Conservation (phyloP, 176 grass and related monocot species). For the Neostapfia colusana region DNA sequence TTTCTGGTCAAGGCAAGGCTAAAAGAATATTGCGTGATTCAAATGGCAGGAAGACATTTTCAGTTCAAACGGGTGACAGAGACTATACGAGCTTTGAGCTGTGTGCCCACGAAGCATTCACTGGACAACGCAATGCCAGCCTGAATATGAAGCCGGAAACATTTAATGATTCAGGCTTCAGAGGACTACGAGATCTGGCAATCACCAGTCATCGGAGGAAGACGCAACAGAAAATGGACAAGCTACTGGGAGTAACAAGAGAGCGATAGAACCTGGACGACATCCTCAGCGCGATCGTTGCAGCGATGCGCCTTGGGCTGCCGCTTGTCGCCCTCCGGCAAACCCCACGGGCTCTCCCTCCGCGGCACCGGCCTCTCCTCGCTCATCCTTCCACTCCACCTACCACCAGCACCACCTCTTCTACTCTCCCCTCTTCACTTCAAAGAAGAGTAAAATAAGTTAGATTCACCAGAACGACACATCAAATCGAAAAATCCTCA, state of each 20-base stretch:
- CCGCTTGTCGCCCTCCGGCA: conserved; percentile 82
- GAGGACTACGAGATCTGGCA: not conserved
- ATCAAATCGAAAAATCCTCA: not conserved
- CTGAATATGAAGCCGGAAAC: too few species aligned
- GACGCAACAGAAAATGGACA: not conserved
- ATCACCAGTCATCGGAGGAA: not conserved
- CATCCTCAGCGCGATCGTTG: conserved; percentile 88
- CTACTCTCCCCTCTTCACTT: not conserved
- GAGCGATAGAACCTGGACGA: conserved; percentile 58
- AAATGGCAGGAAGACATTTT: too few species aligned
- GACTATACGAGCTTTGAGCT: too few species aligned
- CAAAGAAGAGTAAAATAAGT: conserved; percentile 18
- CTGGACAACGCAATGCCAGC: too few species aligned
- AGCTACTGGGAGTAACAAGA: not conserved
- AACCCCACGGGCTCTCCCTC: conserved; percentile 81
- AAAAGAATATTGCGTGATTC: too few species aligned
- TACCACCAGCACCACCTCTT: not conserved
- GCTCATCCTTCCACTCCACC: conserved; percentile 50
- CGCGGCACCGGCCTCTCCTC: conserved; percentile 62
- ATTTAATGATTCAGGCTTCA: too few species aligned
- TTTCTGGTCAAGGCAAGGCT: too few species aligned
- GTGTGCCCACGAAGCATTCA: too few species aligned
- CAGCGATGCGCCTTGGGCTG: conserved; percentile 83
- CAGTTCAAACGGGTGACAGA: too few species aligned
- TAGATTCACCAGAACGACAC: conserved; percentile 16